Evolutionary conservation across 106 monocot species (phyloP).

Genomic region (Cymbidium sinense): DNA sequence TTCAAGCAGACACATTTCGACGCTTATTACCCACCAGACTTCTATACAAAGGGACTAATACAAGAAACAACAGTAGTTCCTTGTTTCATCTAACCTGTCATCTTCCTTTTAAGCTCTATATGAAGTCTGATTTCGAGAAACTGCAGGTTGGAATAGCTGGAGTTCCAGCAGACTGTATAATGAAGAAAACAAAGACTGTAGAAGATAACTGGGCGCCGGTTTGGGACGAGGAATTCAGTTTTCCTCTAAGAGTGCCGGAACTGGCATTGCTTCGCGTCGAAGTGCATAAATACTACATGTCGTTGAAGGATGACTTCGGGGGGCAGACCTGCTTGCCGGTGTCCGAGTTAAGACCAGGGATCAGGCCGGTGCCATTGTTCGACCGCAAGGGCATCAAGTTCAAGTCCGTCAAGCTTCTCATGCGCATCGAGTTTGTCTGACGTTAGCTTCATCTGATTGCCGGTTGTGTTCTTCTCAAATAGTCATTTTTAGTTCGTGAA

Average conservation of each 20-base stretch:
- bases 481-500: too few relatives aligned
- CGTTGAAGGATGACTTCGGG: conserved; percentile 18
- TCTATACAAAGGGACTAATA: conserved; percentile 28
- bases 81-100: too few relatives aligned
- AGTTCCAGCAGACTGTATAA: conserved; percentile 24
- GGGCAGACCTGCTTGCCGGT: conserved; percentile 27
- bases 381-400: conserved; percentile 19
- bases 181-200: conserved; percentile 23
- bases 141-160: conserved; percentile 24
- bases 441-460: background rate
- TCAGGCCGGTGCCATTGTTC: conserved; percentile 27
- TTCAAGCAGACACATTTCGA: conserved; percentile 48
- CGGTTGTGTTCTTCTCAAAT: too few relatives aligned
- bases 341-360: conserved; percentile 26
- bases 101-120: too few relatives aligned
- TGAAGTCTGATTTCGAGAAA: too few relatives aligned
- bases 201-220: conserved; percentile 23
- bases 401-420: conserved; percentile 25
- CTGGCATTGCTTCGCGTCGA: conserved; percentile 30
- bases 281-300: conserved; percentile 30
- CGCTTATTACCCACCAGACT: conserved; percentile 48
- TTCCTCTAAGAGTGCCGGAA: conserved; percentile 35
- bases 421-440: conserved; percentile 25
- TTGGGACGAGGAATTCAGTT: conserved; percentile 35
- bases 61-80: too few relatives aligned